These are phyloP conservation scores for Vaccinium corymbosum DNA, from an alignment of 148 eudicot species.

Conservation along the genomic window DNA sequence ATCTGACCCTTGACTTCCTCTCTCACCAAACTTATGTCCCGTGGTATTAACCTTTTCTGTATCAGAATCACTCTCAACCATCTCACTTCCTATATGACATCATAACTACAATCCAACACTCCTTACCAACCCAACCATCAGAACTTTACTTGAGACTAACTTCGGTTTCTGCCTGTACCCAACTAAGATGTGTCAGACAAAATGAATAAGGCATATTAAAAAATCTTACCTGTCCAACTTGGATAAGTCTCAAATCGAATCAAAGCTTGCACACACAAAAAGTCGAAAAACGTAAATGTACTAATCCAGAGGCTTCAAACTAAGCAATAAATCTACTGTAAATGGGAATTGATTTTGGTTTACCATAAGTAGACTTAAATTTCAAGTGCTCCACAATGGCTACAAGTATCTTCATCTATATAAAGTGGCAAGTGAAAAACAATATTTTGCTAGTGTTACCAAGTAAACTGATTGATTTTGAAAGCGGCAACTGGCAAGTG, in stretches of 20 bases:
- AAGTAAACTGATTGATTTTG: neutral
- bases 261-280: neutral
- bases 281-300: neutral
- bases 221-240: neutral
- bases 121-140: neutral
- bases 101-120: conserved; percentile 10
- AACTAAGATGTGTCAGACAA: neutral
- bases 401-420: neutral
- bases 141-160: neutral
- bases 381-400: neutral
- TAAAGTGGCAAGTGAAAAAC: neutral
- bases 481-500: neutral
- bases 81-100: conserved; percentile 16
- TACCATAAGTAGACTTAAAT: neutral
- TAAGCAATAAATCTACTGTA: neutral
- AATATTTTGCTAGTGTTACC: neutral
- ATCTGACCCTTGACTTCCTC: conserved; percentile 8
- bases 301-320: neutral
- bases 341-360: neutral
- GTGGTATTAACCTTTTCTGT: conserved; percentile 21
- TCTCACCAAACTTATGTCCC: conserved; percentile 6
- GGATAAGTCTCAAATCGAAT: neutral
- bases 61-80: conserved; percentile 29
- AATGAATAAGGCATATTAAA: neutral
- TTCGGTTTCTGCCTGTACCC: neutral